Percentiles rank a stretch among this genome's conserved stretches.
Conservation (phyloP, 2,329 filamentous ascomycete species). For the Shiraia sp. region DNA sequence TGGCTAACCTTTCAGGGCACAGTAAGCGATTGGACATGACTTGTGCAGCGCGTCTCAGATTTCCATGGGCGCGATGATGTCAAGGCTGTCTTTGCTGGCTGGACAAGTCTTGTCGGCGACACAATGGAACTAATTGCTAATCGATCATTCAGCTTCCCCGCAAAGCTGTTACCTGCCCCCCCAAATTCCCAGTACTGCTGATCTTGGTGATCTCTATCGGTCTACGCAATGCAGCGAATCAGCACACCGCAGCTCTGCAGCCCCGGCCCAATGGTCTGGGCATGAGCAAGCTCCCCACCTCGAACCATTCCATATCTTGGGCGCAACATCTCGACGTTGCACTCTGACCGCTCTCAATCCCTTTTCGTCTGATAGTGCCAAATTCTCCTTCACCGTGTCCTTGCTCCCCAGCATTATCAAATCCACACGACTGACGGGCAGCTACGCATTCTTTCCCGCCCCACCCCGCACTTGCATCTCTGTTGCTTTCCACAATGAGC, state of each 20-base stretch:
- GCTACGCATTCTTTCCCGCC: slow-evolving; percentile 9
- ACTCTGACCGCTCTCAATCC: background rate
- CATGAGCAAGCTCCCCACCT: slow-evolving; percentile 22
- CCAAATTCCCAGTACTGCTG: slow-evolving; percentile 11
- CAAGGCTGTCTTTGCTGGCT: slow-evolving; percentile 9
- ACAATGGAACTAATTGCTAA: slow-evolving; percentile 6
- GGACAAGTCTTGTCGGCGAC: slow-evolving; percentile 12
- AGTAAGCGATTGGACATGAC: no score
- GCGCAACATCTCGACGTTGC: slow-evolving; percentile 1
- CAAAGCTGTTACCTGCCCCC: slow-evolving; percentile 10
- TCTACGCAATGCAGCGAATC: slow-evolving; percentile 23
- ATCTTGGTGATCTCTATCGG: slow-evolving; percentile 14
- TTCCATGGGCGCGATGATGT: slow-evolving; percentile 10
- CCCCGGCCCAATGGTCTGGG: slow-evolving; percentile 15
- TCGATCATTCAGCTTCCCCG: slow-evolving; percentile 11
- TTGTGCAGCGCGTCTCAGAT: no score
- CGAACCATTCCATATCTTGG: slow-evolving; percentile 11
- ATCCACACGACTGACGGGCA: slow-evolving; percentile 2
- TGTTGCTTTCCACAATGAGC: slow-evolving; percentile 26
- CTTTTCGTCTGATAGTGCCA: background rate
- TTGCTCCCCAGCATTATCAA: slow-evolving; percentile 1
- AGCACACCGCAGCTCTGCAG: slow-evolving; percentile 20
- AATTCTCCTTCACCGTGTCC: background rate
- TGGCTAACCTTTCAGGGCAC: no score
- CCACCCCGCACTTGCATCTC: slow-evolving; percentile 23